Evolutionary conservation across 2,329 filamentous ascomycete genomes (phyloP).

Genomic region (Colletotrichum lindemuthianum): DNA sequence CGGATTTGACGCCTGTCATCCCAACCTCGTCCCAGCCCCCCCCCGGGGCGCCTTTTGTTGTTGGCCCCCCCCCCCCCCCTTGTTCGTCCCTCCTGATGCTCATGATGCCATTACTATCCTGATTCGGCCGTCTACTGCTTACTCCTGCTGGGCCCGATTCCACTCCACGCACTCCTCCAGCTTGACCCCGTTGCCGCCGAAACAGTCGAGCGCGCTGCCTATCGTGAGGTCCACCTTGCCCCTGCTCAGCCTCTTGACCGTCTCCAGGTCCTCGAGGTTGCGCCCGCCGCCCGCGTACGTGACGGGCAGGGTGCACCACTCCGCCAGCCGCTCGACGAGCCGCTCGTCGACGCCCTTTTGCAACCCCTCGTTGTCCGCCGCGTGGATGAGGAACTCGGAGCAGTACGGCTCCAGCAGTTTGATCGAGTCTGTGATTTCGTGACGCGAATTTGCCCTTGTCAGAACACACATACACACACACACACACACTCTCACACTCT

Average conservation of each 20-base stretch:
- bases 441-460: not conserved
- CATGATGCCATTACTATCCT: not conserved
- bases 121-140: constrained; percentile 18
- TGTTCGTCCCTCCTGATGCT: constrained; percentile 20
- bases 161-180: constrained; percentile 91
- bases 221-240: constrained; percentile 94
- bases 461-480: constrained; percentile 3
- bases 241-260: constrained; percentile 79
- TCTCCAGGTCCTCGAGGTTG: constrained; percentile 81
- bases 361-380: constrained; percentile 94
- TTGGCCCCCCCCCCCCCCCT: not conserved
- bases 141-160: constrained; percentile 68
- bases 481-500: not conserved
- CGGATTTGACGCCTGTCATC: constrained; percentile 33
- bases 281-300: constrained; percentile 97
- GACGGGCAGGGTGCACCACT: constrained; percentile 92
- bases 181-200: constrained; percentile 86
- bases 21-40: not conserved
- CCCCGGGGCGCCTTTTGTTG: not conserved
- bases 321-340: constrained; percentile 78
- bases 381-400: constrained; percentile 96
- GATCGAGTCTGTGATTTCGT: constrained; percentile 74
- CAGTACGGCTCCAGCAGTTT: constrained; percentile 86
- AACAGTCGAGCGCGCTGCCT: constrained; percentile 94
- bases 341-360: constrained; percentile 91